A percentile compares a stretch with the other conserved stretches of the same genome.
Evolutionary conservation across 306 rosid species (phyloP).

Genomic region (Inga oerstediana): DNA sequence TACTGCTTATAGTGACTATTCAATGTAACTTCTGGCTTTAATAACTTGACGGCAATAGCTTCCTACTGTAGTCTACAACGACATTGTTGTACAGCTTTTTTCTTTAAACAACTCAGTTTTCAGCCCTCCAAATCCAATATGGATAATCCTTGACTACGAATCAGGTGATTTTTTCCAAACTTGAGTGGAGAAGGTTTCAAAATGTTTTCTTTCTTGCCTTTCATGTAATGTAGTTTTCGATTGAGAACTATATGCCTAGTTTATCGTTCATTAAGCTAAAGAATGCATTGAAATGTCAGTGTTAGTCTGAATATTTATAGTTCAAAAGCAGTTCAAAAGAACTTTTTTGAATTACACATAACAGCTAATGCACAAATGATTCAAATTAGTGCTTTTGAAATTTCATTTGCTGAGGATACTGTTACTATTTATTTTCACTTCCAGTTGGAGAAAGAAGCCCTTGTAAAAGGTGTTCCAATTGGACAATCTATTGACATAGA

Average conservation of each 20-base stretch:
- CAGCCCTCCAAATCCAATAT: constrained; percentile 30
- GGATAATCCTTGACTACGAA: constrained; percentile 30
- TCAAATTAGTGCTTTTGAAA: constrained; percentile 22
- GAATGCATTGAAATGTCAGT: constrained; percentile 21
- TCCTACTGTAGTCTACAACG: constrained; percentile 21
- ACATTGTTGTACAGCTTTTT: constrained; percentile 22
- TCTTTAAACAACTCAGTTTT: constrained; percentile 32
- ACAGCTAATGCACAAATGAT: background rate
- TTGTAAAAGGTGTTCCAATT: constrained; percentile 68
- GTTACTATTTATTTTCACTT: constrained; percentile 33
- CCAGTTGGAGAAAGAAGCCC: constrained; percentile 96
- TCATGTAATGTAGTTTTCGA: constrained; percentile 12
- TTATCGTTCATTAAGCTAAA: constrained; percentile 1
- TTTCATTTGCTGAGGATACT: constrained; percentile 28
- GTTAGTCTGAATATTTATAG: constrained; percentile 18
- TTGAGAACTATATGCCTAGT: background rate
- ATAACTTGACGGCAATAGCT: constrained; percentile 28
- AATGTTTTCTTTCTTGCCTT: constrained; percentile 26
- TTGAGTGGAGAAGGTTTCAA: constrained; percentile 26
- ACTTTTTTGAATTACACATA: constrained; percentile 22
- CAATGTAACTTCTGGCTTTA: constrained; percentile 8
- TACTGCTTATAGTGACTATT: constrained; percentile 16
- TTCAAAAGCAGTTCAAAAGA: background rate
- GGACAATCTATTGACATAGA: constrained; percentile 82
- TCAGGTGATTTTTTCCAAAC: constrained; percentile 31